Conservation (phyloP, 306 rosid species). For the Fagus crenata region DNA sequence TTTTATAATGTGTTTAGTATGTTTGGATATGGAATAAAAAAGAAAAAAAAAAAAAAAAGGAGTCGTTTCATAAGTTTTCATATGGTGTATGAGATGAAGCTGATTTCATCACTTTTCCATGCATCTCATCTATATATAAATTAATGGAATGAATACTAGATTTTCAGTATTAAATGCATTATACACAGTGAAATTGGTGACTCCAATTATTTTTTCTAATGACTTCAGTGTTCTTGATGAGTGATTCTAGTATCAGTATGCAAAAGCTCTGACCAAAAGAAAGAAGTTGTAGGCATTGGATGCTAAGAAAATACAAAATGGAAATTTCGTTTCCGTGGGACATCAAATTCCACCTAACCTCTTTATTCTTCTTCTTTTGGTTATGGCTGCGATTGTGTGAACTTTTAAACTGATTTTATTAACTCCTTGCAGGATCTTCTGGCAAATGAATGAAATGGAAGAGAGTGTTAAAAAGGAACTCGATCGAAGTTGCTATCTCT, state of each 20-base stretch:
- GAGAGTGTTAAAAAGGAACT: background rate
- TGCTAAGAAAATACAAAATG: background rate
- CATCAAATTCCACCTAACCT: background rate
- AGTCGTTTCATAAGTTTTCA: background rate
- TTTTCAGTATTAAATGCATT: background rate
- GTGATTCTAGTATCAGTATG: background rate
- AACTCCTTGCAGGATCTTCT: slow-evolving; percentile 31
- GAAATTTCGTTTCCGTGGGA: background rate
- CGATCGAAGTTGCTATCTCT: slow-evolving; percentile 14
- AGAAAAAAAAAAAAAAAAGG: no score
- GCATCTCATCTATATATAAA: background rate
- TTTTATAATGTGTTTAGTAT: background rate
- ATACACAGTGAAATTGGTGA: no score
- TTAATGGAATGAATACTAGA: background rate
- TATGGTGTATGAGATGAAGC: background rate
- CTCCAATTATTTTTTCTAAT: background rate
- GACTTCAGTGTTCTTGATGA: background rate
- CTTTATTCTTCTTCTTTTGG: background rate
- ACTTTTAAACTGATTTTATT: background rate
- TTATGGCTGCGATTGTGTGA: background rate
- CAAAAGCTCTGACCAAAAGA: background rate
- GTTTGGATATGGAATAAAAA: background rate
- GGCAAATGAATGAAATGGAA: slow-evolving; percentile 20
- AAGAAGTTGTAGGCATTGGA: background rate
- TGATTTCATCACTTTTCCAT: background rate